A percentile compares a stretch with the other conserved stretches of the same genome.
Conservation (phyloP, 306 rosid species). For the Fragaria vesca region DNA sequence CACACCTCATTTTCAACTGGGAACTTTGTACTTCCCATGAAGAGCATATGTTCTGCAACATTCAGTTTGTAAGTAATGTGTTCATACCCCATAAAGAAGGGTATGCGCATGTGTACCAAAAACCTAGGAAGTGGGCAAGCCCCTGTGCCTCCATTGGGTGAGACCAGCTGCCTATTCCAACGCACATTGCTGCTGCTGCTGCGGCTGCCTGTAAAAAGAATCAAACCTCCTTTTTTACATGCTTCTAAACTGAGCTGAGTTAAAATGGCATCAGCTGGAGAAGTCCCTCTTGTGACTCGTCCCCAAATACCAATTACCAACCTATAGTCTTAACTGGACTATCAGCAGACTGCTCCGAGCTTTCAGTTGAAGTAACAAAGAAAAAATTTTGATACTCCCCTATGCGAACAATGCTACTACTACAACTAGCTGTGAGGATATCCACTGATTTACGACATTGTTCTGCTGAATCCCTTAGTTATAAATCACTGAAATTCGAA, state of each 20-base stretch:
- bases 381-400: no score
- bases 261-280: no score
- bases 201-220: slow-evolving; percentile 50
- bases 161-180: slow-evolving; percentile 87
- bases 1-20: slow-evolving; percentile 98
- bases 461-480: no score
- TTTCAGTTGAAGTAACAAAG: no score
- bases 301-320: no score
- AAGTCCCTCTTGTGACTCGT: no score
- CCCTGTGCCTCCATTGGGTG: slow-evolving; percentile 94
- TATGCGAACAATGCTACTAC: no score
- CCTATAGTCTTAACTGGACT: no score
- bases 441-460: no score
- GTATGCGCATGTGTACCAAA: slow-evolving; percentile 3
- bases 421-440: no score
- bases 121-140: slow-evolving; percentile 92
- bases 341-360: no score
- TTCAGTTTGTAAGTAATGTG: slow-evolving; percentile 1
- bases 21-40: slow-evolving; percentile 93
- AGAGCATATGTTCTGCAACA: slow-evolving; percentile 93
- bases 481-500: no score
- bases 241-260: background rate
- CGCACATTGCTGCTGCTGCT: slow-evolving; percentile 88
- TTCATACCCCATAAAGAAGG: background rate
- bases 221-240: slow-evolving; percentile 6